Evolutionary conservation across 164 flowering plant species (phyloP), one percentile per base, ranked within the genome.

Genomic region (Vitis labrusca): DNA sequence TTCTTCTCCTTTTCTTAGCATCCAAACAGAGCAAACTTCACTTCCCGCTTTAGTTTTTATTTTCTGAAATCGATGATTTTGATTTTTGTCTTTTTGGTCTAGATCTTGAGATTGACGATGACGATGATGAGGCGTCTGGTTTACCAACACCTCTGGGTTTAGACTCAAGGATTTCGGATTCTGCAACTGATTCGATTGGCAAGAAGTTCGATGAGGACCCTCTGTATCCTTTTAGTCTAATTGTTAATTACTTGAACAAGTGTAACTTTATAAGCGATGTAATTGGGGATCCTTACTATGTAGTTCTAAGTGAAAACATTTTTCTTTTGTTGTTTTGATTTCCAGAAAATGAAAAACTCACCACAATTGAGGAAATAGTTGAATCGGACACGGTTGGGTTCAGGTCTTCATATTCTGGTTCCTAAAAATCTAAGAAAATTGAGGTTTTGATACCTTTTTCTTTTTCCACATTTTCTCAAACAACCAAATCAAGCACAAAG

Each of bases 211-310:
- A 84, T 56, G 89, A 84, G n/a, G 89, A 89, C 63, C 55, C 79
- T 66, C 57, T 86, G 98, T 90, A 90, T 86, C 91, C 94, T 85
- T 79, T 4, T 27, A 8, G 14, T 23, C 8, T 10, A 10, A 5
- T 61, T 3, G 13, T 61, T 8, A 15, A 59, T n/a, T 3, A 6
- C 44, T 7, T 37, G 44, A 37, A 37, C 44, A 37, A 37, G 44
- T 6, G 1, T 37, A 37, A 37, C 7, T 37, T 0, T 37, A 5
- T 23, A 23, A 23, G 27, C 27, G 27, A 23, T 23, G 27, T 23
- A 23, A 23, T 1, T 23, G 27, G 27, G 27, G 27, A 23, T 23
- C 27, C 27, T 37, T 37, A 37, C 44, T 37, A 23, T 23, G 27
- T 6, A 37, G 44, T 37, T 37, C 44, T 6, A 6, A 37, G 7